Evolutionary conservation across 2,329 filamentous ascomycete genomes (phyloP).

Genomic region (Aspergillus oerlinghausenensis): DNA sequence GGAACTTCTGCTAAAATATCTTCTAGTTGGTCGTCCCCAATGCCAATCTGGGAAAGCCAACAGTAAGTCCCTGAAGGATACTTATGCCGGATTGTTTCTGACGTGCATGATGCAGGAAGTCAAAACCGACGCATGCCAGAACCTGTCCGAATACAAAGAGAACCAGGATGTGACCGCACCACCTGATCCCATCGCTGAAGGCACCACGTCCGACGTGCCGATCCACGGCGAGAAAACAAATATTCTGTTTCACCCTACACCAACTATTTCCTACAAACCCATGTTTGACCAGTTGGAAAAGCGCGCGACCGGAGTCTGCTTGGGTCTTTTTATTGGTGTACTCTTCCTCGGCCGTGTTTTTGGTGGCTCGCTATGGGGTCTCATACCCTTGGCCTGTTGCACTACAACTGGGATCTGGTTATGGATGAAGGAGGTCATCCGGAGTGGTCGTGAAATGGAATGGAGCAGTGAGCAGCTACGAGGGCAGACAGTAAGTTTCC

Average conservation of each 20-base stretch:
- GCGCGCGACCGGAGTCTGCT: conserved; percentile 65
- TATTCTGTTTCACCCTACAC: conserved; percentile 90
- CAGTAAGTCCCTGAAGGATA: conserved; percentile 40
- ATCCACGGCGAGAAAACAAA: conserved; percentile 97
- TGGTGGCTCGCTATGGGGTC: conserved; percentile 69
- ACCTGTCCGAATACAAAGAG: conserved; percentile 72
- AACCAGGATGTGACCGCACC: conserved; percentile 88
- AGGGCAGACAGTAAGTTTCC: conserved; percentile 62
- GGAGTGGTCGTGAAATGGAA: conserved; percentile 75
- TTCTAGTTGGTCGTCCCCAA: conserved; percentile 76
- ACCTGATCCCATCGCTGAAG: conserved; percentile 76
- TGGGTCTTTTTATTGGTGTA: conserved; percentile 67
- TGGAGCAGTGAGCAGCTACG: conserved; percentile 84
- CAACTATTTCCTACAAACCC: conserved; percentile 81
- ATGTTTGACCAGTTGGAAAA: conserved; percentile 75
- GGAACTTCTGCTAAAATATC: not conserved
- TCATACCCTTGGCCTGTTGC: conserved; percentile 68
- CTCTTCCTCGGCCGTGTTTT: conserved; percentile 74
- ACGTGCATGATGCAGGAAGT: conserved; percentile 46
- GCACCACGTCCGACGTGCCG: conserved; percentile 86
- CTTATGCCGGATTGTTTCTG: not conserved
- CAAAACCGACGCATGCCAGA: conserved; percentile 66
- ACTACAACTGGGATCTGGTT: conserved; percentile 75
- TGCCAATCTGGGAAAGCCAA: conserved; percentile 73
- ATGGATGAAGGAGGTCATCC: conserved; percentile 83